Evolutionary conservation across 2,329 filamentous ascomycete genomes (phyloP).

Genomic region (Aspergillus chevalieri): DNA sequence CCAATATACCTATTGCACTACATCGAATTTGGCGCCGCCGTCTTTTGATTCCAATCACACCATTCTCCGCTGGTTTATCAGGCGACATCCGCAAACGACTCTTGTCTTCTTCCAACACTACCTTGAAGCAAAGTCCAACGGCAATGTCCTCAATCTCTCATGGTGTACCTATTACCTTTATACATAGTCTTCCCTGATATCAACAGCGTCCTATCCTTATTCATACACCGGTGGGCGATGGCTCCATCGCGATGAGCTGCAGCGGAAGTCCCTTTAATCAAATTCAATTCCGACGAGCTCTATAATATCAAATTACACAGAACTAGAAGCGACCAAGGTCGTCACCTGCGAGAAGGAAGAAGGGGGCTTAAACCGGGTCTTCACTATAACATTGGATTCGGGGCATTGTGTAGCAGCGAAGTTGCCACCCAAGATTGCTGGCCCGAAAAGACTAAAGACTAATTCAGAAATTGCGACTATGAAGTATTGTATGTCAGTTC

Average conservation of each 20-base stretch:
- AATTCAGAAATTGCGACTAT: conserved; percentile 46
- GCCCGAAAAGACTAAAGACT: conserved; percentile 32
- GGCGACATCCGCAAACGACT: too few relatives aligned
- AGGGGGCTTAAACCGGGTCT: conserved; percentile 42
- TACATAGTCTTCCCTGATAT: neutral
- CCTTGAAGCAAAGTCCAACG: too few relatives aligned
- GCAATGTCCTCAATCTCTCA: too few relatives aligned
- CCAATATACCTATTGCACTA: too few relatives aligned
- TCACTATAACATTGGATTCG: conserved; percentile 39
- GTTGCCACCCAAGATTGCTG: conserved; percentile 36
- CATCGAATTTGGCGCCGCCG: too few relatives aligned
- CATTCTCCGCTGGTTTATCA: too few relatives aligned
- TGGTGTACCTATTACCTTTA: too few relatives aligned
- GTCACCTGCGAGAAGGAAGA: conserved; percentile 38
- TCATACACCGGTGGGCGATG: neutral
- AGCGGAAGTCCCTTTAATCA: neutral
- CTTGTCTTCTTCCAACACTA: too few relatives aligned
- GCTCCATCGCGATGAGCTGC: neutral
- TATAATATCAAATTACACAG: neutral
- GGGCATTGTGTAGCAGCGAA: conserved; percentile 35
- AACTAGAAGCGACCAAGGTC: conserved; percentile 27
- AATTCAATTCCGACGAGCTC: neutral
- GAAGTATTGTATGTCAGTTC: conserved; percentile 31
- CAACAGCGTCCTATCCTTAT: neutral
- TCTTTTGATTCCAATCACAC: too few relatives aligned